Base-by-base conservation (phyloP, 1,284 basidiomycete genomes). In the Lentinula novae-zelandiae region DNA sequence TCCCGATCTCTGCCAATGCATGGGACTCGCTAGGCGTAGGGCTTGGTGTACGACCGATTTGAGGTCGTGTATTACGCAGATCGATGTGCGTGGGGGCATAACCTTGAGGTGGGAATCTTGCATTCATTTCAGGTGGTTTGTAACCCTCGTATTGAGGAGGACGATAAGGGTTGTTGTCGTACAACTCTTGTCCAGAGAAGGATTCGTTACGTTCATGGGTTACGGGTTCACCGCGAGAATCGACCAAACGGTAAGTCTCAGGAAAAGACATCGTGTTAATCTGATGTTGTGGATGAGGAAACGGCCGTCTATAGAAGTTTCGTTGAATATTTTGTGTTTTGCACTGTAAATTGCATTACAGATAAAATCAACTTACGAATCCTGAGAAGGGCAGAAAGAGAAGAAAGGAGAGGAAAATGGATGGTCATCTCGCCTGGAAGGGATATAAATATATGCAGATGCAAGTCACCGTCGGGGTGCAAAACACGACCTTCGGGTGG, bases 21-120 rank as follows among this genome's bases (percentile, higher is more conserved):
- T 53, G 27, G 10, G 15, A 12, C 49, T 60, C 58, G 33, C 58
- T 60, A 8, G 58, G 58, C 5, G 58, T 60, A 10, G 58, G 58
- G 38, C 58, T 60, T 0, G 58, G 58, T 7, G 58, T 60, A 15
- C 58, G 58, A 22, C 17, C 33, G n/a, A 49, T 34, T 36, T 39
- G 51, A 2, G 27, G 8, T 20, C 39, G 39, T 22, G 54, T n/a
- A n/a, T 55, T 10, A 13, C 44, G 53, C n/a, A 50, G 5, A 31
- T 34, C 15, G 49, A 31, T 13, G 12, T 50, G 49, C 27, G 13
- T 33, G 12, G 49, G 31, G 7, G 22, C 31, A 50, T 50, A 46
- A 22, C 6, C 12, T 22, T 50, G 49, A 33, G 49, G 49, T 13
- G 49, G 5, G 12, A 17, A 46, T 20, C 44, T 20, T 46, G 20